phyloP scores from a whole-genome alignment of 2,329 filamentous ascomycete species.

The Talaromyces sp. region DNA sequence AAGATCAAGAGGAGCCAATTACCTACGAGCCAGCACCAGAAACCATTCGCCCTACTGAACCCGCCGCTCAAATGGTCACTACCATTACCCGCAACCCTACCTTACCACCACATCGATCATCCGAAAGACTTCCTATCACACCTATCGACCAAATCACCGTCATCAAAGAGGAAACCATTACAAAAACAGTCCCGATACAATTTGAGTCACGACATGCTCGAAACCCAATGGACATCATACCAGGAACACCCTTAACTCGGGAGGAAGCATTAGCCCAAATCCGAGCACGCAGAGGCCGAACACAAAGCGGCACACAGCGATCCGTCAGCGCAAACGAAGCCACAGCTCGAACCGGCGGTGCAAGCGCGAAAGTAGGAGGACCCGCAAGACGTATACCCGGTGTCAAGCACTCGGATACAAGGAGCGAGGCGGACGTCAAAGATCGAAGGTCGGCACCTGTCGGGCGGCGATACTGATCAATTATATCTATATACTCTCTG shows the following conservation, averaged over 20 bases:
- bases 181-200: slow-evolving; percentile 33
- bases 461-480: slow-evolving; percentile 25
- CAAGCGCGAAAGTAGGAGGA: slow-evolving; percentile 25
- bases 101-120: neutral
- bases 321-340: slow-evolving; percentile 40
- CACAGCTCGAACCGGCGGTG: slow-evolving; percentile 20
- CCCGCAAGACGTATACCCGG: slow-evolving; percentile 34
- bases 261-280: slow-evolving; percentile 51
- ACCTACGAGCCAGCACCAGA: neutral
- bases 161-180: slow-evolving; percentile 23
- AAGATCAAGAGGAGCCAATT: neutral
- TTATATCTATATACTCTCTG: neutral
- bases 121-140: slow-evolving; percentile 11
- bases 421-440: slow-evolving; percentile 27
- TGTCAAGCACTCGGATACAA: slow-evolving; percentile 29
- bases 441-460: slow-evolving; percentile 37
- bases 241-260: slow-evolving; percentile 44
- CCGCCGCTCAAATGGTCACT: neutral
- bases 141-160: slow-evolving; percentile 18
- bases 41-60: neutral
- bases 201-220: slow-evolving; percentile 24
- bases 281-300: slow-evolving; percentile 44
- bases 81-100: neutral
- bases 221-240: slow-evolving; percentile 29
- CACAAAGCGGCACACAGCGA: slow-evolving; percentile 41